These are phyloP conservation scores for Zizania latifolia DNA, from an alignment of 176 grass and related monocot genomes.

Conservation along the genomic window DNA sequence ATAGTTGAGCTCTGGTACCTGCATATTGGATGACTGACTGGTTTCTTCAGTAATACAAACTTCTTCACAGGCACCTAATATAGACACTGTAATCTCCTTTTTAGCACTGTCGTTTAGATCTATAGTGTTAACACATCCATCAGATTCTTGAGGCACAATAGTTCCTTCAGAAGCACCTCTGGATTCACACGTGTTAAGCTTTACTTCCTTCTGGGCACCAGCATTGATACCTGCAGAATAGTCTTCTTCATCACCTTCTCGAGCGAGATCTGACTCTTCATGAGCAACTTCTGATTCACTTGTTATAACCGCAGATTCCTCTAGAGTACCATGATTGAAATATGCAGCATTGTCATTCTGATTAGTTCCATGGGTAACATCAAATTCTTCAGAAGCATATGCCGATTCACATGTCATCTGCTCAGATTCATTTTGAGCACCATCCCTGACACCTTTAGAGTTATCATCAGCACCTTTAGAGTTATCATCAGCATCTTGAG, in stretches of 20 bases:
- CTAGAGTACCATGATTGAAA: background rate
- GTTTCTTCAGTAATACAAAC: background rate
- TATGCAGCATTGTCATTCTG: background rate
- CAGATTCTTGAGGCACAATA: slow-evolving; percentile 2
- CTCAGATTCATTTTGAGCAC: background rate
- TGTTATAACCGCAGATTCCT: background rate
- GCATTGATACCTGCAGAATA: background rate
- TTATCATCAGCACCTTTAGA: background rate
- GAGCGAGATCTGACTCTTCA: background rate
- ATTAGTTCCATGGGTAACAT: slow-evolving; percentile 14
- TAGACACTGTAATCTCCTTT: background rate
- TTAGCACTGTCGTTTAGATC: background rate
- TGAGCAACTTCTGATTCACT: slow-evolving; percentile 14
- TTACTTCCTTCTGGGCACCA: background rate
- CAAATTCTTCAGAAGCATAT: slow-evolving; percentile 23
- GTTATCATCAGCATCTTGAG: background rate
- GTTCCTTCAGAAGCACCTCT: background rate
- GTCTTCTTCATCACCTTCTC: background rate
- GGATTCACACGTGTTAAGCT: background rate
- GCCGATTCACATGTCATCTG: background rate
- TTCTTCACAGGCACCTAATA: slow-evolving; percentile 8
- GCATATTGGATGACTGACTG: background rate
- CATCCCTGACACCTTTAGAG: too few relatives aligned
- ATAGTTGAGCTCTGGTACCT: background rate
- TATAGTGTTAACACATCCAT: background rate